phyloP scores from a whole-genome alignment of 352 stramenopile species.

The Phytopythium mirpurense region DNA sequence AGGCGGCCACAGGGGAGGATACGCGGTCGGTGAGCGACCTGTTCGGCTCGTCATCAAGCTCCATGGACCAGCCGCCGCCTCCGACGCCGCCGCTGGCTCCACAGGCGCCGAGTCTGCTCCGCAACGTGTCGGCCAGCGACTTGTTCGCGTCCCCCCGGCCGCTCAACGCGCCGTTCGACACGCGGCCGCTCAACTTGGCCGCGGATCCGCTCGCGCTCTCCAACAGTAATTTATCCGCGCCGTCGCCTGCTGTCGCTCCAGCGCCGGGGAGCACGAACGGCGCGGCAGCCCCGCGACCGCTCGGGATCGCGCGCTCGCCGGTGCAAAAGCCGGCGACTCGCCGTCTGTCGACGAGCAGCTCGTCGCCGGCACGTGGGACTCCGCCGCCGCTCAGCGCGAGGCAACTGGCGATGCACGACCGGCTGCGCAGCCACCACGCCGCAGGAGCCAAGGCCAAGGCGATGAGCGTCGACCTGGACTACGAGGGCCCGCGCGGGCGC shows the following conservation, averaged over 20 bases:
- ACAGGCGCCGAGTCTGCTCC: not conserved
- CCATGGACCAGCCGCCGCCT: not conserved
- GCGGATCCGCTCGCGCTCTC: slow-evolving; percentile 16
- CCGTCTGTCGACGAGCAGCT: not conserved
- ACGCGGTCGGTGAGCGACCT: slow-evolving; percentile 13
- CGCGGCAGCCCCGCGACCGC: not conserved
- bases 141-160: not conserved
- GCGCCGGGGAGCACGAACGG: slow-evolving; percentile 1
- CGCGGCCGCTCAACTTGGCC: no score
- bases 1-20: not conserved
- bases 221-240: slow-evolving; percentile 28
- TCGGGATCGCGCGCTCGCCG: slow-evolving; percentile 1
- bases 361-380: not conserved
- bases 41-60: slow-evolving; percentile 2
- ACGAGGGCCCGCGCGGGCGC: not conserved
- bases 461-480: slow-evolving; percentile 2
- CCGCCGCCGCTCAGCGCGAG: not conserved
- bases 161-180: no score
- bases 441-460: slow-evolving; percentile 4
- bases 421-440: not conserved
- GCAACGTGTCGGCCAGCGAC: slow-evolving; percentile 1
- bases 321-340: slow-evolving; percentile 3
- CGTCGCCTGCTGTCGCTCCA: not conserved
- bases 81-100: slow-evolving; percentile 3
- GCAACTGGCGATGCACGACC: slow-evolving; percentile 1